These are phyloP conservation scores for Cantharellus cinnabarinus DNA, from an alignment of 768 basidiomycete species.

Conservation along the genomic window DNA sequence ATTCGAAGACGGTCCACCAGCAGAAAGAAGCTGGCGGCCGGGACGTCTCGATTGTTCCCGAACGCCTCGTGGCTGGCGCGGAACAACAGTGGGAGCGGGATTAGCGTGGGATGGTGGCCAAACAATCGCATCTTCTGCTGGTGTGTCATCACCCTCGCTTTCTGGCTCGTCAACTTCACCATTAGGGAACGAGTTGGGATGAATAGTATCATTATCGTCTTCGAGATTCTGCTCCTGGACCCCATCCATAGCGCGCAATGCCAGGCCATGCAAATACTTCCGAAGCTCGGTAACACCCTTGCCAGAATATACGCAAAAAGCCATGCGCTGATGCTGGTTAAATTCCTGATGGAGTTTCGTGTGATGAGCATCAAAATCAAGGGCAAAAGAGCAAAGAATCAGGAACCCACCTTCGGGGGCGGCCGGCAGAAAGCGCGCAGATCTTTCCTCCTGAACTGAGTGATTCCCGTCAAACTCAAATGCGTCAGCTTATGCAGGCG, in stretches of 20 bases:
- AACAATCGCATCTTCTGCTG: not conserved
- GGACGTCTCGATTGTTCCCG: no score
- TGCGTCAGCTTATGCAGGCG: slow-evolving; percentile 84
- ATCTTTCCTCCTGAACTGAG: slow-evolving; percentile 67
- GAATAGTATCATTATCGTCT: slow-evolving; percentile 1
- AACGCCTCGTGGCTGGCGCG: no score
- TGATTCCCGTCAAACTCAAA: slow-evolving; percentile 92
- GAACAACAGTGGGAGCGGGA: no score
- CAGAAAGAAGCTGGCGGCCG: not conserved
- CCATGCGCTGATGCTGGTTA: slow-evolving; percentile 65
- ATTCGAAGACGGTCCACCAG: not conserved
- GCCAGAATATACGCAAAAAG: slow-evolving; percentile 95
- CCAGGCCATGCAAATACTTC: slow-evolving; percentile 35
- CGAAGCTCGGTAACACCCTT: slow-evolving; percentile 72
- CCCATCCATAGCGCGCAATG: not conserved
- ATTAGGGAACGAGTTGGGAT: not conserved
- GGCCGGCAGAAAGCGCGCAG: slow-evolving; percentile 78
- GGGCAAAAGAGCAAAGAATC: not conserved
- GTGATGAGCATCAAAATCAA: not conserved
- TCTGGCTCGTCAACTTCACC: not conserved
- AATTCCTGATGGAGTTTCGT: slow-evolving; percentile 42
- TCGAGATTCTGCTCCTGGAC: not conserved
- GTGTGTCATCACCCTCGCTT: not conserved
- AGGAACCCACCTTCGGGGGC: slow-evolving; percentile 51
- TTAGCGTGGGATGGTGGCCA: not conserved